Evolutionary conservation across 768 basidiomycete genomes (phyloP).

Genomic region (Vishniacozyma victoriae): DNA sequence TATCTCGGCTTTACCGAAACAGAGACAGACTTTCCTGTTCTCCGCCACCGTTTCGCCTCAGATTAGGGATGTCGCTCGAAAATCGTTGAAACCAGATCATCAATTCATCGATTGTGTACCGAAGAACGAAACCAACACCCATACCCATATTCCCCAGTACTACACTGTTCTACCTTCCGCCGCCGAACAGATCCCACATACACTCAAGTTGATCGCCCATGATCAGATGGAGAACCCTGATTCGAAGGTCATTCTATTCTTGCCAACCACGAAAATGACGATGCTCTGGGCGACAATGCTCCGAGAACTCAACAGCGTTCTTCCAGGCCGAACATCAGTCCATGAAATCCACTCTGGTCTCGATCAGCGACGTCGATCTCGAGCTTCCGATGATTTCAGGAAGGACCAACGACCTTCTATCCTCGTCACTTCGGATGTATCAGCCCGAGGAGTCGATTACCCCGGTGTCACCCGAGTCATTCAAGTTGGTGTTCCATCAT

Average conservation of each 20-base stretch:
- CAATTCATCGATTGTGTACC: slow-evolving; percentile 68
- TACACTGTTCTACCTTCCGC: slow-evolving; percentile 66
- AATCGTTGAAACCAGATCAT: slow-evolving; percentile 59
- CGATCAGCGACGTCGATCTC: slow-evolving; percentile 56
- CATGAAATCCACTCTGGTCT: slow-evolving; percentile 81
- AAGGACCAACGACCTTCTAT: slow-evolving; percentile 56
- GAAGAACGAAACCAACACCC: slow-evolving; percentile 58
- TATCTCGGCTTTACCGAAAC: slow-evolving; percentile 56
- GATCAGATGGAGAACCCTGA: slow-evolving; percentile 68
- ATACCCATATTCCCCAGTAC: slow-evolving; percentile 72
- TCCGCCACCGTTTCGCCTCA: slow-evolving; percentile 74
- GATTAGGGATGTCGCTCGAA: slow-evolving; percentile 65
- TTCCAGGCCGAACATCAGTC: slow-evolving; percentile 55
- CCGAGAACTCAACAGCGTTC: slow-evolving; percentile 54
- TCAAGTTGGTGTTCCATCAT: slow-evolving; percentile 74
- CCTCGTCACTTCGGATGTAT: slow-evolving; percentile 80
- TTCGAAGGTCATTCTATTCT: slow-evolving; percentile 78
- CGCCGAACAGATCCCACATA: slow-evolving; percentile 67
- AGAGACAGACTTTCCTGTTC: slow-evolving; percentile 87
- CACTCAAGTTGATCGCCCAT: slow-evolving; percentile 72
- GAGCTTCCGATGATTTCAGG: slow-evolving; percentile 60
- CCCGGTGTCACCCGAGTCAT: slow-evolving; percentile 82
- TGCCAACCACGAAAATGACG: slow-evolving; percentile 78
- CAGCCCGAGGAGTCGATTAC: slow-evolving; percentile 83
- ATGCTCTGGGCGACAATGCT: slow-evolving; percentile 66